Evolutionary conservation across 1,139 yeast genomes (phyloP), one percentile per base, ranked within the genome.

Genomic region (Hemisphaericaspora xylofermentans): DNA sequence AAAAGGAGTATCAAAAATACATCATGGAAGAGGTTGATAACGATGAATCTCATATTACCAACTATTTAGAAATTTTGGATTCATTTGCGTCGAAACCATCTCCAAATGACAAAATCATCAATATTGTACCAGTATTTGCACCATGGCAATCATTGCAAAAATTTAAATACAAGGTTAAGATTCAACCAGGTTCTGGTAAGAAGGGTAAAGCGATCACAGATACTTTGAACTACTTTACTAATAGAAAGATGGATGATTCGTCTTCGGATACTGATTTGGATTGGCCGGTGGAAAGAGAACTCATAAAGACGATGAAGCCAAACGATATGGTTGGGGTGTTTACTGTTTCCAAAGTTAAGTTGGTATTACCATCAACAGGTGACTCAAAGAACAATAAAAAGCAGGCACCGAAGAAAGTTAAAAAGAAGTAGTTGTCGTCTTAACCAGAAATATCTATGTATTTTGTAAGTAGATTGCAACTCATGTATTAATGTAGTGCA

Each of bases 201-300:
- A 93, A 91, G 61, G 96, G 97, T 2, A 93, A 93, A 57, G 83
- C 94, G 0, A 71, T 88, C 29, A 75, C 75, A 44, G 96, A 89
- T 46, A 71, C 80, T 1, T 53, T 89, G 40, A 74, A 78, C 47
- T 75, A 75, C 51, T 81, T 89, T 55, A 64, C 73, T 35, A 68
- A 66, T 27, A 69, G 88, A 43, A 79, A 81, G 46, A 56, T 78
- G 18, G 93, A 84, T 50, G 46, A 64, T 3, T 54, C 66, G 9
- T 63, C 64, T 30, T 56, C 62, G 14, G 93, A 85, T 49, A 63
- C 71, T 19, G 78, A 75, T 42, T 56, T 70, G 46, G 89, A 84
- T 44, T 88, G 96, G 95, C 82, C 82, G 14, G 69, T 66, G 26
- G 94, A 84, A 52, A 75, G 82, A 44, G 82, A 79, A 24, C 52